Evolutionary conservation across 2,329 filamentous ascomycete genomes (phyloP).

Genomic region (Aspergillus alliaceus): DNA sequence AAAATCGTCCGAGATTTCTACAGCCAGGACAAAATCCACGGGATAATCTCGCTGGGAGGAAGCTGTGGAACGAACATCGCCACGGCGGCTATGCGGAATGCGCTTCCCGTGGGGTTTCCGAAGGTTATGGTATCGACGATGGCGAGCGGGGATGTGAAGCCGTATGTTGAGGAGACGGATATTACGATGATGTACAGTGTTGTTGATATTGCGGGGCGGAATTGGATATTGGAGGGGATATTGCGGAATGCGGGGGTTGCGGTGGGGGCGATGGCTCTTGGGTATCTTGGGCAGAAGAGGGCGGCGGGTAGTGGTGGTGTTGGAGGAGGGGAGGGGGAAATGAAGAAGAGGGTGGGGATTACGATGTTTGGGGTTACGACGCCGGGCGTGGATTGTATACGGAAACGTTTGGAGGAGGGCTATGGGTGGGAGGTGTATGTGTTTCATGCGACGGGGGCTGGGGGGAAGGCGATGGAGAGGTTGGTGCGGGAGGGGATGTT

Average conservation of each 20-base stretch:
- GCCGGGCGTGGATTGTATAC: constrained; percentile 59
- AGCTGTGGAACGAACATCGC: constrained; percentile 63
- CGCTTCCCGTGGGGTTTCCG: constrained; percentile 64
- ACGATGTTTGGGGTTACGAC: constrained; percentile 78
- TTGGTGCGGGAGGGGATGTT: constrained; percentile 58
- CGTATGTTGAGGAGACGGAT: constrained; percentile 67
- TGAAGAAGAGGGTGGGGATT: constrained; percentile 51
- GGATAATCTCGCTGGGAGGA: constrained; percentile 61
- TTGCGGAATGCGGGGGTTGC: constrained; percentile 64
- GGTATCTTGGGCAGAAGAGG: constrained; percentile 36
- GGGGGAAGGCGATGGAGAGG: constrained; percentile 68
- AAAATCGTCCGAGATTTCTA: constrained; percentile 44
- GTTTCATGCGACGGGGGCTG: constrained; percentile 70
- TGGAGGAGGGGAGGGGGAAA: neutral
- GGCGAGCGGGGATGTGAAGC: constrained; percentile 64
- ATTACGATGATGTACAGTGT: constrained; percentile 71
- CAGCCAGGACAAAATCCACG: constrained; percentile 48
- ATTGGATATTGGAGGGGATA: constrained; percentile 58
- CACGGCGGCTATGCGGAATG: constrained; percentile 60
- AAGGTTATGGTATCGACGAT: constrained; percentile 71
- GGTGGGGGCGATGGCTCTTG: constrained; percentile 58
- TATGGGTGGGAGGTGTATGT: constrained; percentile 59
- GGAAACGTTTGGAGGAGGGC: constrained; percentile 48
- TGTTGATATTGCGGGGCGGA: constrained; percentile 68
- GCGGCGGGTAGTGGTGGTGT: neutral